Conservation (phyloP, 768 basidiomycete genomes). For the Phanerochaete carnosa region DNA sequence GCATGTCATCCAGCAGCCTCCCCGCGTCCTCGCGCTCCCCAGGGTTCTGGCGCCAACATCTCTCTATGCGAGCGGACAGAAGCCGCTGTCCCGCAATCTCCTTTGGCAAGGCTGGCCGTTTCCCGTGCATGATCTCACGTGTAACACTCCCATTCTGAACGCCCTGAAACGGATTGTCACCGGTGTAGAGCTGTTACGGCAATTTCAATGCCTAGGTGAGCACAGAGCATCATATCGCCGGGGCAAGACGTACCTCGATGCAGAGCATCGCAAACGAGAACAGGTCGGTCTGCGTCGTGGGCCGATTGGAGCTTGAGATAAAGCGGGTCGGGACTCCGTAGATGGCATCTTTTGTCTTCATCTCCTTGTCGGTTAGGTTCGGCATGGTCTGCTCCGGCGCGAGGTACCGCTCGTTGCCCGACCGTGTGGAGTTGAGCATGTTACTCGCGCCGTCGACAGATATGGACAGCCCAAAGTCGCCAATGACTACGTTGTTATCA, state of each 20-base stretch:
- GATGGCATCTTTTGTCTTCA: not conserved
- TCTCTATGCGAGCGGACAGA: not conserved
- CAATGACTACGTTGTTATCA: not conserved
- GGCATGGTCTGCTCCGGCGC: not conserved
- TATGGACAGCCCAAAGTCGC: conserved; percentile 1
- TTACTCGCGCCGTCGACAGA: not conserved
- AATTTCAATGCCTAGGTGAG: too few species aligned
- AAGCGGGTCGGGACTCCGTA: not conserved
- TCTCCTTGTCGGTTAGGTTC: not conserved
- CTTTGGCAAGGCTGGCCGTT: not conserved
- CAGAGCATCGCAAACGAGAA: conserved; percentile 1
- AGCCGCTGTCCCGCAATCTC: not conserved
- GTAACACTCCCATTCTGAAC: too few species aligned
- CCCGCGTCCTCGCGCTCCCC: not conserved
- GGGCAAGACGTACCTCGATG: conserved; percentile 4
- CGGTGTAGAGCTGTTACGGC: not conserved
- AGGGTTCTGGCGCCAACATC: not conserved
- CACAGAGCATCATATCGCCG: not conserved
- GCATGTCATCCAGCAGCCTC: too few species aligned
- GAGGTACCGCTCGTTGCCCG: not conserved
- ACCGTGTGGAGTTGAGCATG: not conserved
- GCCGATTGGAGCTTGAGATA: not conserved
- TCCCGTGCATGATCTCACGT: not conserved
- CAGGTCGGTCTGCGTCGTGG: too few species aligned
- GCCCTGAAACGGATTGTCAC: not conserved